These are phyloP conservation scores for Thyridium curvatum DNA, from an alignment of 2,329 filamentous ascomycete species.

Conservation along the genomic window DNA sequence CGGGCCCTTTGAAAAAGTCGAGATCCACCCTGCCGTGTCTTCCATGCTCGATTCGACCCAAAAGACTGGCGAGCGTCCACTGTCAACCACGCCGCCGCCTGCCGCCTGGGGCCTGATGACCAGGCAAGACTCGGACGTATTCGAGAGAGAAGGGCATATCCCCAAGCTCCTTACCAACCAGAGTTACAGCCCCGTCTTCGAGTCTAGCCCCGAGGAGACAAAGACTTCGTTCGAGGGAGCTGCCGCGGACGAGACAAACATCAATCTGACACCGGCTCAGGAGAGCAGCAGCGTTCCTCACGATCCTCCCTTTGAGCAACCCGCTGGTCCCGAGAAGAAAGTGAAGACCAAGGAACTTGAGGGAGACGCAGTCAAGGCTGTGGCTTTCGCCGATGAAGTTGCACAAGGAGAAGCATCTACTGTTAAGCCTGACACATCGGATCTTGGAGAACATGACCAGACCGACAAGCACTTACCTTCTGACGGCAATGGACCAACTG, in stretches of 20 bases:
- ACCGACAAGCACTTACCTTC: no score
- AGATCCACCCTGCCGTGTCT: conserved; percentile 15
- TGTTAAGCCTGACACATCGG: no score
- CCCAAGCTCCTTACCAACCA: conserved; percentile 20
- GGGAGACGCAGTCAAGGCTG: no score
- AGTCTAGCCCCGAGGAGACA: conserved; percentile 3
- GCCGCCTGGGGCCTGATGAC: conserved; percentile 19
- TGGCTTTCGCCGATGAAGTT: no score
- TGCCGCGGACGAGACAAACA: conserved; percentile 3
- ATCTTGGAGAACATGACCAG: no score
- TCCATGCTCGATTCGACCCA: conserved; percentile 8
- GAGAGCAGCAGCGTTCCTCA: conserved; percentile 25
- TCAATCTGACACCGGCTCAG: conserved; percentile 26
- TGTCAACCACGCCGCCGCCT: conserved; percentile 8
- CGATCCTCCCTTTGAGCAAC: conserved; percentile 25
- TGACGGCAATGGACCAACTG: background rate
- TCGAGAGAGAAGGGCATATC: conserved; percentile 19
- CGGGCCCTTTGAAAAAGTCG: conserved; percentile 7
- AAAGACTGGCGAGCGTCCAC: conserved; percentile 5
- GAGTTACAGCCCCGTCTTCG: conserved; percentile 11
- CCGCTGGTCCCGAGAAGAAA: no score
- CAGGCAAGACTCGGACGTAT: conserved; percentile 13
- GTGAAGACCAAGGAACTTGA: no score
- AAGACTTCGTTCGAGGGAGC: background rate
- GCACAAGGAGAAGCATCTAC: no score